Evolutionary conservation across 805 yeast species (phyloP), one percentile per base, ranked within the genome.

Genomic region (Teunomyces barrocoloradensis): DNA sequence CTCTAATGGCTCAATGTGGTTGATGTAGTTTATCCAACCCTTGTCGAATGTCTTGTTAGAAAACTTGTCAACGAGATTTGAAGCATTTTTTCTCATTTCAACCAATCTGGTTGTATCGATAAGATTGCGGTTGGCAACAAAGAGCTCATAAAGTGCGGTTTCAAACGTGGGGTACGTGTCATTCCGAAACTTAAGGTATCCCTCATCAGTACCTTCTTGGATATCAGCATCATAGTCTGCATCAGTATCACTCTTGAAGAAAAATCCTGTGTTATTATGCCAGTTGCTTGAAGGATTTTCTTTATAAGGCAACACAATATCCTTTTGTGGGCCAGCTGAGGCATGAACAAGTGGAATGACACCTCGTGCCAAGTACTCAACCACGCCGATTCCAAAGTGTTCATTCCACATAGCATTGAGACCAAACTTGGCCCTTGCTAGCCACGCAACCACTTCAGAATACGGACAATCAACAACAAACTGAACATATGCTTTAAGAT

Each of bases 381-480:
- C 99, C 4, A 94, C 92, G 1, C 96, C 92, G 58, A 94, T 94
- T 15, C 99, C 99, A 65, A 94, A 94, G 70, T 94, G 99, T 71
- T 94, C 99, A 67, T 94, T 94, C 99, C 99, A 94, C 99, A 94
- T 94, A 27, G 96, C 90, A 59, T 94, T 92, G 34, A 94, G 72
- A 4, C 99, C 99, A 58, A 81, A 82, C 21, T 82, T 79, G 2
- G 89, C 79, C 11, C 64, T 68, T 10, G 69, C 57, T 29, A 95
- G 71, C 45, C 80, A 75, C 25, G 68, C 59, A 44, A 80, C 69
- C 11, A 95, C 82, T 13, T 73, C 76, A 1, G 72, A 74, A 69
- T 88, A 88, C 7, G 89, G 76, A 23, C 92, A 85, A 66, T 94
- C 95, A 4, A 87, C 76, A 0, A 83, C 70, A 57, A 90, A 85